phyloP scores from a whole-genome alignment of 306 rosid species.

The Fragaria iinumae region DNA sequence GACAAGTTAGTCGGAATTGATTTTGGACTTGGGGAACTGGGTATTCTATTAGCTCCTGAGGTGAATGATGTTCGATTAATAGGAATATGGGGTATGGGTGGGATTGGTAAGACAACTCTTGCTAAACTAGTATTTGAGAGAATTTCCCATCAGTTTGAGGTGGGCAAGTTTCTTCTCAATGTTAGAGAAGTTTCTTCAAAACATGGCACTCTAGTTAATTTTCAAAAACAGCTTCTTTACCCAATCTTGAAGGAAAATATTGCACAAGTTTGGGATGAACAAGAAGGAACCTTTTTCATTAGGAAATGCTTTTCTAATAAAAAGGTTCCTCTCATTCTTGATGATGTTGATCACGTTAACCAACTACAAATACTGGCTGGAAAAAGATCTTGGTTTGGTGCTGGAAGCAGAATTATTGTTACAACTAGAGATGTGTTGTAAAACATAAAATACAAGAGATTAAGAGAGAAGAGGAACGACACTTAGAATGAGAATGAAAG shows the following conservation, averaged over 20 bases:
- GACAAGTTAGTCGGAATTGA: constrained; percentile 1
- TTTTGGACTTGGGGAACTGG: not conserved
- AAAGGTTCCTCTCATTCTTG: constrained; percentile 5
- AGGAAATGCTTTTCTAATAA: constrained; percentile 17
- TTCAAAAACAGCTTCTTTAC: constrained; percentile 28
- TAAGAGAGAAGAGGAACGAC: too few species aligned
- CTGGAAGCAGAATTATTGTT: constrained; percentile 31
- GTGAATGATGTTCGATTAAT: not conserved
- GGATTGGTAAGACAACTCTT: not conserved
- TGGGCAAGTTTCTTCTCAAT: not conserved
- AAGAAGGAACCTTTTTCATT: constrained; percentile 9
- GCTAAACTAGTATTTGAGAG: not conserved
- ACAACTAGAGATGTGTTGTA: constrained; percentile 34
- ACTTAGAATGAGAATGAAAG: too few species aligned
- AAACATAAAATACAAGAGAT: too few species aligned
- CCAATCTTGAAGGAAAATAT: constrained; percentile 8
- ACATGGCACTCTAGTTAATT: constrained; percentile 6
- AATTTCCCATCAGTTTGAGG: not conserved
- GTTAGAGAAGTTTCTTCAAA: not conserved
- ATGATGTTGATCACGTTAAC: constrained; percentile 29
- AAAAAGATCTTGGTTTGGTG: not conserved
- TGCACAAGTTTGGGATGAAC: not conserved
- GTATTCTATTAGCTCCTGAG: not conserved
- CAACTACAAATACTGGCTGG: constrained; percentile 27
- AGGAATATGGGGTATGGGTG: not conserved